Percentiles rank a stretch among this genome's conserved stretches.
Evolutionary conservation across 306 rosid species (phyloP).

Genomic region (Prinsepia uniflora): DNA sequence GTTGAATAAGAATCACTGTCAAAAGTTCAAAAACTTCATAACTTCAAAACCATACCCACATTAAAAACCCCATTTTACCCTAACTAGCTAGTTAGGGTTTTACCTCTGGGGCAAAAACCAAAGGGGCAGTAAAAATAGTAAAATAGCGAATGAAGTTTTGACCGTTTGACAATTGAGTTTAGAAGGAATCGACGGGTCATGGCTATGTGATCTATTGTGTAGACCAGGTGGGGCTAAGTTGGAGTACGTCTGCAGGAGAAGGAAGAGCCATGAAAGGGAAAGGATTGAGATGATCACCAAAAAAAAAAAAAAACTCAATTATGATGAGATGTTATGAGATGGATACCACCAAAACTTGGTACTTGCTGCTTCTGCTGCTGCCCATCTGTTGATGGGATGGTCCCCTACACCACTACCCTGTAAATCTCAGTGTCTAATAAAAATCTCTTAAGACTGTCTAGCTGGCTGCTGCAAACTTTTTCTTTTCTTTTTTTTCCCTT

Average conservation of each 20-base stretch:
- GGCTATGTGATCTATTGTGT: slow-evolving; percentile 24
- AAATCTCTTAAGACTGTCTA: slow-evolving; percentile 21
- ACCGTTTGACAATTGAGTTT: slow-evolving; percentile 7
- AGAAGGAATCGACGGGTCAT: slow-evolving; percentile 34
- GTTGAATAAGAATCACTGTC: slow-evolving; percentile 16
- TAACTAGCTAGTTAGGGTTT: background rate
- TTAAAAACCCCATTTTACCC: slow-evolving; percentile 11
- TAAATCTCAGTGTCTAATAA: slow-evolving; percentile 41
- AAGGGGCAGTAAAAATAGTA: too few species aligned
- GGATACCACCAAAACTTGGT: slow-evolving; percentile 46
- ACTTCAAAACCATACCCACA: background rate
- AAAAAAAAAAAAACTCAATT: slow-evolving; percentile 27
- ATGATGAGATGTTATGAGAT: slow-evolving; percentile 37
- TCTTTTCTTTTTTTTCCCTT: background rate
- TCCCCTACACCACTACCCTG: slow-evolving; percentile 56
- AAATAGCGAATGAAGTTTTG: background rate
- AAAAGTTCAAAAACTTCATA: too few species aligned
- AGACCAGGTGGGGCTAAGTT: slow-evolving; percentile 37
- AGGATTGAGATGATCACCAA: slow-evolving; percentile 37
- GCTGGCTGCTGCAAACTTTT: slow-evolving; percentile 38
- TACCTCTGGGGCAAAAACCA: too few species aligned
- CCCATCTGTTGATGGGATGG: slow-evolving; percentile 36
- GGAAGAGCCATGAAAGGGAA: slow-evolving; percentile 32
- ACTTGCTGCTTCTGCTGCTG: slow-evolving; percentile 11
- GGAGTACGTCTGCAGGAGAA: slow-evolving; percentile 37